Evolutionary conservation across 2,329 filamentous ascomycete species (phyloP).

Genomic region (Neodidymelliopsis sp.): DNA sequence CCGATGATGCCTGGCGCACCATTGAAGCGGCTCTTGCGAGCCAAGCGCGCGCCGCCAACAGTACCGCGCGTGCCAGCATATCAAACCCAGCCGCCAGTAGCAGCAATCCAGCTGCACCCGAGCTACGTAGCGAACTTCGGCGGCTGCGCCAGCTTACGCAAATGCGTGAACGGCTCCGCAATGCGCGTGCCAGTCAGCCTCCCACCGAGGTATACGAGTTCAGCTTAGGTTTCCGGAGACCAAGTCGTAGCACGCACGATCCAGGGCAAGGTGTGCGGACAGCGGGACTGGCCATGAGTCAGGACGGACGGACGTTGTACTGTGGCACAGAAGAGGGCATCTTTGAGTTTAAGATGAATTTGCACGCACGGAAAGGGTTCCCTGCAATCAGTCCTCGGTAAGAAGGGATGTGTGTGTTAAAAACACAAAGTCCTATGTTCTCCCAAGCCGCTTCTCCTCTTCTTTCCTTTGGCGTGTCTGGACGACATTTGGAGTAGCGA

Average conservation of each 20-base stretch:
- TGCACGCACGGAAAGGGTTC: slow-evolving; percentile 64
- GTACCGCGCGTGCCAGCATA: slow-evolving; percentile 15
- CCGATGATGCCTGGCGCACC: slow-evolving; percentile 56
- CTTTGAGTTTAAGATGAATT: slow-evolving; percentile 75
- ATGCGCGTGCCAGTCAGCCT: slow-evolving; percentile 39
- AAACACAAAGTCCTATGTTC: no score
- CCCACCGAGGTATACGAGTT: slow-evolving; percentile 35
- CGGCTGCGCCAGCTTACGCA: slow-evolving; percentile 47
- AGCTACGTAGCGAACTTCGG: slow-evolving; percentile 44
- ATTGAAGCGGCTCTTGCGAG: slow-evolving; percentile 57
- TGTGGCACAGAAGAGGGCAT: slow-evolving; percentile 71
- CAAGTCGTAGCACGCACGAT: slow-evolving; percentile 36
- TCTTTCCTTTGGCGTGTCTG: background rate
- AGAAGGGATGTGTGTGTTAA: slow-evolving; percentile 4
- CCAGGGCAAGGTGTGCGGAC: slow-evolving; percentile 52
- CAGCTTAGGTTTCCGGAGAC: slow-evolving; percentile 33
- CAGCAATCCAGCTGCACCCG: slow-evolving; percentile 33
- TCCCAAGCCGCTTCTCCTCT: no score
- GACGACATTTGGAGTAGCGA: slow-evolving; percentile 4
- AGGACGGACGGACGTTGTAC: slow-evolving; percentile 56
- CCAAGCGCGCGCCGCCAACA: slow-evolving; percentile 33
- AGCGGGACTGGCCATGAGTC: slow-evolving; percentile 58
- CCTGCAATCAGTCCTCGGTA: slow-evolving; percentile 51
- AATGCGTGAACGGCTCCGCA: slow-evolving; percentile 48
- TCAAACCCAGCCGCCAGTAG: slow-evolving; percentile 13